Evolutionary conservation across 2,329 filamentous ascomycete species (phyloP).

Genomic region (Monascus ruber): DNA sequence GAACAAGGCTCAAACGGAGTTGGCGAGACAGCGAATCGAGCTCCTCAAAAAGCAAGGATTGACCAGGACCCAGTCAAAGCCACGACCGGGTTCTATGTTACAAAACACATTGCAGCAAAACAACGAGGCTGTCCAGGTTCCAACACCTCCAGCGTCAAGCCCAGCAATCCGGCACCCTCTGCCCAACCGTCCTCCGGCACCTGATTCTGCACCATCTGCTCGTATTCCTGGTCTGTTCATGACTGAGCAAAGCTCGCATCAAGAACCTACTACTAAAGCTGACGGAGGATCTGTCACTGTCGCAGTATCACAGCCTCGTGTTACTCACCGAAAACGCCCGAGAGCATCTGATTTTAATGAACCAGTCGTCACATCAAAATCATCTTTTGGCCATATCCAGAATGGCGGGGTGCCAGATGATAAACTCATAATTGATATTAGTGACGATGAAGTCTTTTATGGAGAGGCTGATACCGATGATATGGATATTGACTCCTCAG

Average conservation of each 20-base stretch:
- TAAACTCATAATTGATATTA: slow-evolving; percentile 71
- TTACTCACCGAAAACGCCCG: slow-evolving; percentile 42
- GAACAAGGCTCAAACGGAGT: slow-evolving; percentile 57
- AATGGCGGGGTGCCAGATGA: slow-evolving; percentile 35
- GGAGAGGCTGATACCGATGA: slow-evolving; percentile 18
- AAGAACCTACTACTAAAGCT: slow-evolving; percentile 3
- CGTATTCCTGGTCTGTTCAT: slow-evolving; percentile 45
- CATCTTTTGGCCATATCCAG: slow-evolving; percentile 49
- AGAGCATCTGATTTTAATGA: slow-evolving; percentile 62
- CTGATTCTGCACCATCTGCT: slow-evolving; percentile 11
- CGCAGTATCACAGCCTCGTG: slow-evolving; percentile 11
- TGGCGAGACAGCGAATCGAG: slow-evolving; percentile 68
- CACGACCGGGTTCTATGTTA: slow-evolving; percentile 5
- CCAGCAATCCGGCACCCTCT: slow-evolving; percentile 24
- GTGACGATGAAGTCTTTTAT: slow-evolving; percentile 52
- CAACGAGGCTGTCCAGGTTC: neutral
- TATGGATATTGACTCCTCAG: slow-evolving; percentile 20
- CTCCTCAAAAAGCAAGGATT: slow-evolving; percentile 50
- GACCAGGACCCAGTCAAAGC: slow-evolving; percentile 26
- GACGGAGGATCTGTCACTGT: slow-evolving; percentile 9
- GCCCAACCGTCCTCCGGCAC: slow-evolving; percentile 24
- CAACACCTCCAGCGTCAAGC: slow-evolving; percentile 1
- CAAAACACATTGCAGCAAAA: slow-evolving; percentile 3
- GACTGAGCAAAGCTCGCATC: slow-evolving; percentile 13
- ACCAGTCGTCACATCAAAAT: slow-evolving; percentile 41